A percentile compares a stretch with the other conserved stretches of the same genome.
Conservation (phyloP, 2,329 filamentous ascomycete genomes). For the Neobulgaria alba region DNA sequence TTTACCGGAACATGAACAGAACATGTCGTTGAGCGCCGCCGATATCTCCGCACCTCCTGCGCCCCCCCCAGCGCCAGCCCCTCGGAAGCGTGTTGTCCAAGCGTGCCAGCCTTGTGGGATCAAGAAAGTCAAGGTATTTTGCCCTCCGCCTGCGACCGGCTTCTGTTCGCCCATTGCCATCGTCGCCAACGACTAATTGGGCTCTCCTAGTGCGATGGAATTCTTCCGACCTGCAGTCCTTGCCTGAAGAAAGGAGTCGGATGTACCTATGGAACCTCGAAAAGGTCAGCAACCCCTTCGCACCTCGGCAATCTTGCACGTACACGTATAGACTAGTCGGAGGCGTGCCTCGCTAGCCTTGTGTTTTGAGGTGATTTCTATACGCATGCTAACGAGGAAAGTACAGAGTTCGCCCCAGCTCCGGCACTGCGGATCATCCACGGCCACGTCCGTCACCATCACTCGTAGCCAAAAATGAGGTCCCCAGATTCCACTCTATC, state of each 20-base stretch:
- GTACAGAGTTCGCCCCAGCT: constrained; percentile 4
- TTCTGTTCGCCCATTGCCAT: not conserved
- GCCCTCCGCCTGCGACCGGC: not conserved
- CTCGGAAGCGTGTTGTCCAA: constrained; percentile 24
- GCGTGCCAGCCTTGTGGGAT: constrained; percentile 22
- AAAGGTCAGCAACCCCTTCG: constrained; percentile 20
- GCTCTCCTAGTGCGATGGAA: constrained; percentile 24
- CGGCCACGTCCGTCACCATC: constrained; percentile 5
- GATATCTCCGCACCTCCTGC: not conserved
- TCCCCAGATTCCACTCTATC: not conserved
- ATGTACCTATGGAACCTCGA: constrained; percentile 25
- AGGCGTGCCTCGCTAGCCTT: too few relatives aligned
- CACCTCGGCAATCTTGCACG: too few relatives aligned
- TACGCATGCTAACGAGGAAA: too few relatives aligned
- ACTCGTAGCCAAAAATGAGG: not conserved
- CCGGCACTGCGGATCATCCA: constrained; percentile 1
- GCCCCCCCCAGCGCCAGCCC: not conserved
- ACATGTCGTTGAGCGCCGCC: not conserved
- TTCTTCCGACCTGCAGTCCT: constrained; percentile 18
- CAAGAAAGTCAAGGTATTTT: constrained; percentile 26
- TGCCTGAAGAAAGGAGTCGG: constrained; percentile 18
- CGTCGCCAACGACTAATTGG: not conserved
- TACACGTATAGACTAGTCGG: too few relatives aligned
- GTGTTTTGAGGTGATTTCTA: too few relatives aligned
- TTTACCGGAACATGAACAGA: too few relatives aligned